Percentiles rank a stretch among this genome's conserved stretches.
phyloP scores from a whole-genome alignment of 2,329 filamentous ascomycete genomes.

The Cordyceps cateniannulata region DNA sequence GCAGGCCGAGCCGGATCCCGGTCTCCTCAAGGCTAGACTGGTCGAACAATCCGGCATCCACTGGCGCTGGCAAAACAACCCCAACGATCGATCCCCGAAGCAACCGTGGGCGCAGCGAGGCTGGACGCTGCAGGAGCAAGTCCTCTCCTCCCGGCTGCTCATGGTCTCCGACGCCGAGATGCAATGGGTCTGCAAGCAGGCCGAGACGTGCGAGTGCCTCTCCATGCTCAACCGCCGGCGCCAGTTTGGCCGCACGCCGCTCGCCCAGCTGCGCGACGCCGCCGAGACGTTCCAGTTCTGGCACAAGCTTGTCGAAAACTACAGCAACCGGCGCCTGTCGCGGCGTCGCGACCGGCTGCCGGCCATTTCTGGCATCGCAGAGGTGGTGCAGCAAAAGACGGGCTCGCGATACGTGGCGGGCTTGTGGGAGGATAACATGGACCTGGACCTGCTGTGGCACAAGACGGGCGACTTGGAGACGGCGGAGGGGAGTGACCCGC shows the following conservation, averaged over 20 bases:
- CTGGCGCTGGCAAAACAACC: slow-evolving; percentile 1
- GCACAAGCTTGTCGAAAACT: slow-evolving; percentile 24
- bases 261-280: slow-evolving; percentile 14
- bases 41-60: neutral
- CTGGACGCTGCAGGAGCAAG: slow-evolving; percentile 16
- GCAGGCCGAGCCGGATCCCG: neutral
- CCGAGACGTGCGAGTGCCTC: slow-evolving; percentile 20
- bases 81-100: slow-evolving; percentile 1
- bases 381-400: slow-evolving; percentile 17
- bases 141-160: neutral
- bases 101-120: slow-evolving; percentile 13
- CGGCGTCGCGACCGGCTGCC: slow-evolving; percentile 21
- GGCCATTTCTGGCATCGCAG: slow-evolving; percentile 24
- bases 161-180: slow-evolving; percentile 11
- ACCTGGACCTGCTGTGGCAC: slow-evolving; percentile 20
- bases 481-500: neutral
- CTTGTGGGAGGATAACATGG: slow-evolving; percentile 22
- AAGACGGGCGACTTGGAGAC: neutral
- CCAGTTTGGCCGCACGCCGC: slow-evolving; percentile 17
- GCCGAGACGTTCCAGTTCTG: slow-evolving; percentile 21
- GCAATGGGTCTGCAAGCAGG: slow-evolving; percentile 17
- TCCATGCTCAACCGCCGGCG: slow-evolving; percentile 19
- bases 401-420: slow-evolving; percentile 23
- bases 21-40: neutral
- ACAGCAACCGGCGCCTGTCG: slow-evolving; percentile 20